Conservation (phyloP, 345 rosid species). For the Aegle marmelos region DNA sequence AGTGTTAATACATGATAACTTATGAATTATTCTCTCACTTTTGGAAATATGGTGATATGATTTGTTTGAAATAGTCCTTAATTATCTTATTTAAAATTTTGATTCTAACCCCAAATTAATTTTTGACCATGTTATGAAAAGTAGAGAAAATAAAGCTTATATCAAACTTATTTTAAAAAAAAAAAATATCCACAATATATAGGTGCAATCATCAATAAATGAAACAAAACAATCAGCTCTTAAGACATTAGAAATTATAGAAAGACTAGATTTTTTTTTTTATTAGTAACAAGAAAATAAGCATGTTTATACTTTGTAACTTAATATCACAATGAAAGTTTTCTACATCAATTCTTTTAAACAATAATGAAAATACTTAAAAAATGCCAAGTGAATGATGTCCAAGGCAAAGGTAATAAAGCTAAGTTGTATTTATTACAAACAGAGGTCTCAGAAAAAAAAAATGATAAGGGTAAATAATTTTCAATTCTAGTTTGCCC, state of each 20-base stretch:
- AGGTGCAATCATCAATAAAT: not conserved
- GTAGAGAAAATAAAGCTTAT: not conserved
- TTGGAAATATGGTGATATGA: not conserved
- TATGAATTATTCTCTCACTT: not conserved
- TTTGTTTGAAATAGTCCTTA: not conserved
- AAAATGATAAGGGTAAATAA: not conserved
- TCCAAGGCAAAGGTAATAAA: not conserved
- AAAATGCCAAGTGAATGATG: not conserved
- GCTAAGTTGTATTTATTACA: not conserved
- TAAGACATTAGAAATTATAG: not conserved
- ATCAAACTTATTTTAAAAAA: not conserved
- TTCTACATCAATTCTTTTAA: not conserved
- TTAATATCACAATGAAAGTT: not conserved
- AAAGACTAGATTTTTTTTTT: not conserved
- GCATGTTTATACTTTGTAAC: not conserved
- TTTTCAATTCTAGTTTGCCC: not conserved
- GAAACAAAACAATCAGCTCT: not conserved
- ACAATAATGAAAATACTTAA: not conserved
- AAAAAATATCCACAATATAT: not conserved
- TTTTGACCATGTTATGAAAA: not conserved
- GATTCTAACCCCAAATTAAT: not conserved
- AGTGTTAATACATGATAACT: not conserved
- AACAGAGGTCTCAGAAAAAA: not conserved
- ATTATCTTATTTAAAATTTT: not conserved
- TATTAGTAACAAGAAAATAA: not conserved